A percentile compares a stretch with the other conserved stretches of the same genome.
Conservation (phyloP, 2,329 filamentous ascomycete species). For the Aspergillus sp. region DNA sequence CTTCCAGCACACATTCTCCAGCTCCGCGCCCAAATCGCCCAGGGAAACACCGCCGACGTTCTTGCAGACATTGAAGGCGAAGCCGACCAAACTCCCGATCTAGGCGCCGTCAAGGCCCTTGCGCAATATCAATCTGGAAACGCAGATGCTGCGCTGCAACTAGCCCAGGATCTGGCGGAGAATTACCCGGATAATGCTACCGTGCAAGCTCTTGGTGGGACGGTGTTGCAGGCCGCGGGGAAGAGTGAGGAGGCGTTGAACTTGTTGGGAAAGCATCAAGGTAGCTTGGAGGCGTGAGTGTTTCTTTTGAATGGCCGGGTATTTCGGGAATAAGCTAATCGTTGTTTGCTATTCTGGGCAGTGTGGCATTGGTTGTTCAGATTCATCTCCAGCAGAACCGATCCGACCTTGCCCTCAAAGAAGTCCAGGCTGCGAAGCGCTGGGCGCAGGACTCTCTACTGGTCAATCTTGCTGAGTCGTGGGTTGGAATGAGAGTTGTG, state of each 20-base stretch:
- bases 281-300: slow-evolving; percentile 71
- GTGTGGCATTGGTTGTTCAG: slow-evolving; percentile 84
- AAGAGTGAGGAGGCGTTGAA: slow-evolving; percentile 83
- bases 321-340: slow-evolving; percentile 11
- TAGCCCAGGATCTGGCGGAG: slow-evolving; percentile 66
- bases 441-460: slow-evolving; percentile 95
- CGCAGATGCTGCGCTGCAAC: slow-evolving; percentile 60
- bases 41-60: slow-evolving; percentile 74
- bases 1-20: slow-evolving; percentile 74
- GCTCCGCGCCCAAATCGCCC: slow-evolving; percentile 78
- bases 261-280: slow-evolving; percentile 78
- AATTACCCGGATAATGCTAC: slow-evolving; percentile 69
- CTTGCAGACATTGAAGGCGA: slow-evolving; percentile 65
- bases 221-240: slow-evolving; percentile 74
- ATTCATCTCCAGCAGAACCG: slow-evolving; percentile 91
- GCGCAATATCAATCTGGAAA: slow-evolving; percentile 66
- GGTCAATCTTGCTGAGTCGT: slow-evolving; percentile 92
- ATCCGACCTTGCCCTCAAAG: slow-evolving; percentile 84
- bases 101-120: slow-evolving; percentile 73
- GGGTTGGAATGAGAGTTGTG: slow-evolving; percentile 87
- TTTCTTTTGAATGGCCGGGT: neutral
- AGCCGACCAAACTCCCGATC: slow-evolving; percentile 63
- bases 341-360: slow-evolving; percentile 13
- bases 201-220: slow-evolving; percentile 81
- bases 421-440: slow-evolving; percentile 79